Percentiles rank a stretch among this genome's conserved stretches.
phyloP scores from a whole-genome alignment of 495 filamentous ascomycete genomes.

The Penicillium ucsense region DNA sequence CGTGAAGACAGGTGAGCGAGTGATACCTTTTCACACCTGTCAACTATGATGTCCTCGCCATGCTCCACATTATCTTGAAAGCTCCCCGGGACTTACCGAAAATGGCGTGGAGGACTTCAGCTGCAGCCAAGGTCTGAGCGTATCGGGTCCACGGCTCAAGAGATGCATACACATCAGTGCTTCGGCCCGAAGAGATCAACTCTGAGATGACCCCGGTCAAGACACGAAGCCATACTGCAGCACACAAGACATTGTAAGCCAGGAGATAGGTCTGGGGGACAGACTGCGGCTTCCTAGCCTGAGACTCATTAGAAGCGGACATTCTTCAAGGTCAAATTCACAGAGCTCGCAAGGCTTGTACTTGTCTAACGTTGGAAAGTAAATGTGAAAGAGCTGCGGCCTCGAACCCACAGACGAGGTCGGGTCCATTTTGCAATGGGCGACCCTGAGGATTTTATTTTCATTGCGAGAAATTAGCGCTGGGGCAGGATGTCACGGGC shows the following conservation, averaged over 20 bases:
- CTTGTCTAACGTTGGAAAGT: too few species aligned
- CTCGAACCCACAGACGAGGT: too few species aligned
- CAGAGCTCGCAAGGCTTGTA: too few species aligned
- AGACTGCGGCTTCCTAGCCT: too few species aligned
- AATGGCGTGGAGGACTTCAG: conserved; percentile 38
- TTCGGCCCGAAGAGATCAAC: conserved; percentile 1
- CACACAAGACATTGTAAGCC: conserved; percentile 62
- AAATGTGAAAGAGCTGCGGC: too few species aligned
- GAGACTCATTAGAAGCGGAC: too few species aligned
- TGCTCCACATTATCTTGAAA: too few species aligned
- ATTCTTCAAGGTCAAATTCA: too few species aligned
- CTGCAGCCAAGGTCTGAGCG: conserved; percentile 21
- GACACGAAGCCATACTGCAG: conserved; percentile 53
- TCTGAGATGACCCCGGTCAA: conserved; percentile 10
- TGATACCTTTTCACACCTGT: conserved; percentile 27
- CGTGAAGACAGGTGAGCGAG: conserved; percentile 42
- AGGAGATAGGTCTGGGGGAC: conserved; percentile 46
- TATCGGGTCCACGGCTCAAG: conserved; percentile 21
- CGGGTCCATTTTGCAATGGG: too few species aligned
- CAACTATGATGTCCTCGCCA: background rate
- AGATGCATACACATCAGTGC: conserved; percentile 13
- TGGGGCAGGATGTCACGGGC: too few species aligned
- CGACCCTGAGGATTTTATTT: too few species aligned
- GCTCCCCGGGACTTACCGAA: conserved; percentile 18
- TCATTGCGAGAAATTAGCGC: too few species aligned